Evolutionary conservation across 1,139 yeast species (phyloP).

Genomic region (Candida smagusa): DNA sequence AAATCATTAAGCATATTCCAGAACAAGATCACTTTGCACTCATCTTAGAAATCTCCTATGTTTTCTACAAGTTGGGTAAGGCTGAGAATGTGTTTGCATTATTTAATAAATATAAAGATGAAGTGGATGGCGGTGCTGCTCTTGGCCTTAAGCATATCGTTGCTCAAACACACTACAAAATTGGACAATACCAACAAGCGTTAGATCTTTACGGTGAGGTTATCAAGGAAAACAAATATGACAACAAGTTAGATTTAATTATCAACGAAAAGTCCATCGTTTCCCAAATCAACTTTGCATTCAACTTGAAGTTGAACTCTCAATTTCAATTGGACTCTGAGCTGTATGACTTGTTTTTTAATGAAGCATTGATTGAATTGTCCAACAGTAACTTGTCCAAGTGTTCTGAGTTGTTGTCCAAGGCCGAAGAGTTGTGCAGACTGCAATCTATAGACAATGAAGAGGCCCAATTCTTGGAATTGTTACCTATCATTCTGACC

Average conservation of each 20-base stretch:
- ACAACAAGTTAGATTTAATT: slow-evolving; percentile 51
- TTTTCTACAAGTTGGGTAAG: slow-evolving; percentile 64
- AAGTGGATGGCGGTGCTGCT: slow-evolving; percentile 13
- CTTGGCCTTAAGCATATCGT: slow-evolving; percentile 65
- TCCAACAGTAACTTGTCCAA: slow-evolving; percentile 38
- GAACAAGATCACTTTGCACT: slow-evolving; percentile 32
- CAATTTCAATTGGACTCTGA: slow-evolving; percentile 12
- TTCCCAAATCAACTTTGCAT: slow-evolving; percentile 43
- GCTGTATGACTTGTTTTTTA: slow-evolving; percentile 50
- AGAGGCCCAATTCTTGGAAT: slow-evolving; percentile 44
- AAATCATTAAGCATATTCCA: slow-evolving; percentile 42
- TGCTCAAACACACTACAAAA: slow-evolving; percentile 77
- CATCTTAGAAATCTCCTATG: slow-evolving; percentile 61
- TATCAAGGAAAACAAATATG: slow-evolving; percentile 31
- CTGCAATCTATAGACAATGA: slow-evolving; percentile 7
- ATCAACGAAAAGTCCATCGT: slow-evolving; percentile 70
- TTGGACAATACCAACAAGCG: slow-evolving; percentile 58
- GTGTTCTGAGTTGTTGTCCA: slow-evolving; percentile 48
- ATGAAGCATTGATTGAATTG: slow-evolving; percentile 58
- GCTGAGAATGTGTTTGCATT: slow-evolving; percentile 39
- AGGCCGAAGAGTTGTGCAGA: slow-evolving; percentile 45
- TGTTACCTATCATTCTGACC: slow-evolving; percentile 66
- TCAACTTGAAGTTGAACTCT: slow-evolving; percentile 8
- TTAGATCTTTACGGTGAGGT: slow-evolving; percentile 52
- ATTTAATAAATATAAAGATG: slow-evolving; percentile 21